phyloP scores from a whole-genome alignment of 495 filamentous ascomycete species.

The Aspergillus funiculosus region DNA sequence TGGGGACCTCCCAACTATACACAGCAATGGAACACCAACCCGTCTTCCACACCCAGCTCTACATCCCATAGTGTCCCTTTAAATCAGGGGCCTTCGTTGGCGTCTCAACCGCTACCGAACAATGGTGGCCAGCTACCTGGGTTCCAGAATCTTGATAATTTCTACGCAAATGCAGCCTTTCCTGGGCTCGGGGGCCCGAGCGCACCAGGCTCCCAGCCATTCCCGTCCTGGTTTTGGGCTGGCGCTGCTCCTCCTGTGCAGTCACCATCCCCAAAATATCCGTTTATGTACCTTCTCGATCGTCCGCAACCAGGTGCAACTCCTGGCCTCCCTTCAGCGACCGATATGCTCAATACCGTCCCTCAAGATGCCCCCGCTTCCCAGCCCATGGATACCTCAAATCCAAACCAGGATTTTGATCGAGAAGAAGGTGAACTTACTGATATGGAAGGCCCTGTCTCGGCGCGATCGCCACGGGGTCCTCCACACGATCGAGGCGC shows the following conservation, averaged over 20 bases:
- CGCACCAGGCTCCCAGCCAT: slow-evolving; percentile 18
- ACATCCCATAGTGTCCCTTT: slow-evolving; percentile 20
- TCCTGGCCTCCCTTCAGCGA: slow-evolving; percentile 4
- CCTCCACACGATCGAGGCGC: background rate
- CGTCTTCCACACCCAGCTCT: slow-evolving; percentile 15
- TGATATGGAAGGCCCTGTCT: slow-evolving; percentile 50
- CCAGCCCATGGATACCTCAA: slow-evolving; percentile 3
- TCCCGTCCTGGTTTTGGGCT: slow-evolving; percentile 31
- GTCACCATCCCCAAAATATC: slow-evolving; percentile 24
- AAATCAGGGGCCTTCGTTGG: slow-evolving; percentile 14
- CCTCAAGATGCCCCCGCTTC: slow-evolving; percentile 3
- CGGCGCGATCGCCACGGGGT: slow-evolving; percentile 18
- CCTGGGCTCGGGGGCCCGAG: slow-evolving; percentile 21
- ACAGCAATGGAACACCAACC: slow-evolving; percentile 31
- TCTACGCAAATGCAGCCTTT: slow-evolving; percentile 28
- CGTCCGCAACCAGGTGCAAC: slow-evolving; percentile 15
- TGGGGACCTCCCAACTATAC: slow-evolving; percentile 35
- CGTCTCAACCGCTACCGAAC: slow-evolving; percentile 7
- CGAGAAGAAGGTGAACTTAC: slow-evolving; percentile 73
- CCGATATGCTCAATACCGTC: slow-evolving; percentile 3
- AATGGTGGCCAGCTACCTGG: slow-evolving; percentile 15
- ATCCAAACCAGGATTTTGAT: slow-evolving; percentile 17
- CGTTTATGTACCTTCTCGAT: slow-evolving; percentile 22
- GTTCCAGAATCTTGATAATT: slow-evolving; percentile 18
- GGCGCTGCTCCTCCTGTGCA: slow-evolving; percentile 25